Base-by-base conservation (phyloP, 2,329 filamentous ascomycete genomes). In the Penicillium sp. region DNA sequence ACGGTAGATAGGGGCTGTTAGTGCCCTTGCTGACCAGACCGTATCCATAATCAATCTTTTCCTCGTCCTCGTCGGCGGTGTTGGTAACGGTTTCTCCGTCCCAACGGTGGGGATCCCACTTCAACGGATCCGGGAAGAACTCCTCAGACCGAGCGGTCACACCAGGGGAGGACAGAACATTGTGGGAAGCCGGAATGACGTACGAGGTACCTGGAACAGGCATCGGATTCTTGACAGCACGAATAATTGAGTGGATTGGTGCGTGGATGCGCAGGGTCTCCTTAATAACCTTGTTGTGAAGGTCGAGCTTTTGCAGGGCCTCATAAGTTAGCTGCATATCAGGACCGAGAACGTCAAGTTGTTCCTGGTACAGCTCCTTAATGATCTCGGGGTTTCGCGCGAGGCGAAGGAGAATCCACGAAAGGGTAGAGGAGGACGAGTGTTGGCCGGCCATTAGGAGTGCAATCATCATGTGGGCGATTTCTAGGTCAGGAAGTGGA, bases 61-160 rank as follows among this genome's bases (percentile, higher is more conserved):
- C 91, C 72, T 90, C 70, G 26, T 88, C 86, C 44, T 84, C 83
- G 21, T 81, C 79, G 53, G 35, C 35, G 15, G 55, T 35, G 44
- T 80, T 80, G 23, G 73, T 66, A 60, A 75, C 78, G 64, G 79
- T 61, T 69, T 83, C 87, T 65, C 86, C 84, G 69, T 92, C 88
- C 94, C 94, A 98, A 61, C 94, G 90, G 79, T 95, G 92, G 54
- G 94, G 94, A 74, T 97, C 90, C 93, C 94, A 98, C 56, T 85
- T 76, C 23, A 90, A 80, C 7, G 93, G 90, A 69, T 96, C 86
- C 21, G 92, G 91, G 84, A 98, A 98, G 82, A 90, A 91, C 62
- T 86, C 78, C 23, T 86, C 81, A 63, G 91, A 89, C 60, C 88
- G 84, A 56, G 90, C 89, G 21, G 91, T 91, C 66, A 95, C 91